Percentiles rank a stretch among this genome's conserved stretches.
phyloP scores from a whole-genome alignment of 352 stramenopile species.

The Pythium sp. region DNA sequence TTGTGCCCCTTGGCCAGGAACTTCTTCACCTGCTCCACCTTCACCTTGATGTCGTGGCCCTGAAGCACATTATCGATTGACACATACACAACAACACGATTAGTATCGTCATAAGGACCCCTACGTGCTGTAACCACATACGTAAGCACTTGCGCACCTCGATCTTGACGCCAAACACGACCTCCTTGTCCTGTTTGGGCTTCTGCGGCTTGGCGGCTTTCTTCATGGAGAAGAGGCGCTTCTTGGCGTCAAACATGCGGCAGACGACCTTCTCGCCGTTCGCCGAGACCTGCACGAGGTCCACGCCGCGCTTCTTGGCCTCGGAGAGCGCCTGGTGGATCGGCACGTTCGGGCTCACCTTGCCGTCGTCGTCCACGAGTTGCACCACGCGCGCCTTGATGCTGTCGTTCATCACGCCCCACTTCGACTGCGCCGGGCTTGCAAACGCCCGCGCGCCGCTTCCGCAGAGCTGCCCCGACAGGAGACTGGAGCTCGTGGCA shows the following conservation, averaged over 20 bases:
- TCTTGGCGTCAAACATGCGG: constrained; percentile 74
- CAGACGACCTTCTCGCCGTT: constrained; percentile 42
- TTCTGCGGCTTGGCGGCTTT: constrained; percentile 64
- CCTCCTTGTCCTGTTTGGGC: constrained; percentile 70
- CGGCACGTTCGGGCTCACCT: constrained; percentile 48
- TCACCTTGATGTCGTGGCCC: constrained; percentile 67
- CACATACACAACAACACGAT: constrained; percentile 2
- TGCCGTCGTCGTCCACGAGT: constrained; percentile 51
- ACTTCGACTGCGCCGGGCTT: constrained; percentile 32
- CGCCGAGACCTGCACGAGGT: constrained; percentile 74
- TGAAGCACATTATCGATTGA: constrained; percentile 9
- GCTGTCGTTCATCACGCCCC: constrained; percentile 53
- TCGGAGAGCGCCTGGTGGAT: constrained; percentile 51
- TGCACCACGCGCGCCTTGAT: constrained; percentile 56
- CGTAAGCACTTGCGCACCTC: constrained; percentile 29
- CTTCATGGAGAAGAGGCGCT: constrained; percentile 66
- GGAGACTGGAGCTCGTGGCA: neutral
- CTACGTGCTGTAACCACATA: neutral
- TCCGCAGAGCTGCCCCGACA: neutral
- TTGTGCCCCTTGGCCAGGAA: constrained; percentile 79
- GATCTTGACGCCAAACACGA: constrained; percentile 68
- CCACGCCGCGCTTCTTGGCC: constrained; percentile 41
- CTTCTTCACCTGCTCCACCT: constrained; percentile 62
- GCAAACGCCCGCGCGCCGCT: constrained; percentile 23
- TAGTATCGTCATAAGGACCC: neutral